Evolutionary conservation across 257 asterid species (phyloP).

Genomic region (Solanum habrochaites): DNA sequence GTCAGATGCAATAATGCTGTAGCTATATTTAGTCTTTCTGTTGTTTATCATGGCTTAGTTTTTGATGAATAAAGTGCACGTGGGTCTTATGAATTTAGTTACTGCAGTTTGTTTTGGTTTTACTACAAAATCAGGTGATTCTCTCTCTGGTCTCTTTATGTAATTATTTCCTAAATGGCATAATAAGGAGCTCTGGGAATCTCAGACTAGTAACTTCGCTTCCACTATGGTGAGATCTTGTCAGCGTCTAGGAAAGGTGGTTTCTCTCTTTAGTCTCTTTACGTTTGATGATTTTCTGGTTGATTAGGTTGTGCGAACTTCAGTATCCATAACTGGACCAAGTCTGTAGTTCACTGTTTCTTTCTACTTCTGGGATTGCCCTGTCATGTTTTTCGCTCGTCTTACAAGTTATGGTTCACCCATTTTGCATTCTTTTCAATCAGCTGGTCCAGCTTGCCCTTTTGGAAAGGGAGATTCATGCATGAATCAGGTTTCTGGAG

Average conservation of each 20-base stretch:
- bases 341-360: not conserved
- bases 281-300: not conserved
- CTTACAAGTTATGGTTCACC: not conserved
- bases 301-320: not conserved
- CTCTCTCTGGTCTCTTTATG: not conserved
- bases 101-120: not conserved
- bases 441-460: not conserved
- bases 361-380: not conserved
- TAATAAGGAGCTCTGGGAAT: not conserved
- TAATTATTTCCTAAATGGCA: not conserved
- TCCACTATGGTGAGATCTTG: not conserved
- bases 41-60: not conserved
- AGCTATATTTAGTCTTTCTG: not conserved
- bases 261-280: not conserved
- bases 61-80: not conserved
- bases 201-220: not conserved
- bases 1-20: not conserved
- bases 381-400: not conserved
- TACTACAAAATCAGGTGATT: not conserved
- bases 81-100: not conserved
- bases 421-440: not conserved
- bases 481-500: not conserved
- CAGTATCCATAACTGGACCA: not conserved
- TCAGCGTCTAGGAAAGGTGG: not conserved
- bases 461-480: not conserved